Evolutionary conservation across 1,284 basidiomycete species (phyloP).

Genomic region (Ceratobasidium sp.): DNA sequence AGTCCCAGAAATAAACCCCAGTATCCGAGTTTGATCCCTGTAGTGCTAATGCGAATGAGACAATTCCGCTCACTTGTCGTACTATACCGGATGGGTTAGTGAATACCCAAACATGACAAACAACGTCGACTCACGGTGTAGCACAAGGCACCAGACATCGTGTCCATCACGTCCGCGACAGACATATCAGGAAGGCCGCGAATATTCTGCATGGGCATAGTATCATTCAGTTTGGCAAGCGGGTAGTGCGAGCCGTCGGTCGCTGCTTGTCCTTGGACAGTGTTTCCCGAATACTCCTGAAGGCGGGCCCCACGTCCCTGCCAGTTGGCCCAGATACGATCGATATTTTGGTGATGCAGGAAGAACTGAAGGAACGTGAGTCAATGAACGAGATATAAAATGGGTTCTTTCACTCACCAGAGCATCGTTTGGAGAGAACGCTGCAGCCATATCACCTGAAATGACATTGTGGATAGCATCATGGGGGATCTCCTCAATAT

Average conservation of each 20-base stretch:
- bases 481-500: constrained; percentile 24
- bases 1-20: not conserved
- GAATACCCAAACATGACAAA: not conserved
- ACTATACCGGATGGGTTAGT: not conserved
- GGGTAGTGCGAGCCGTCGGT: constrained; percentile 28
- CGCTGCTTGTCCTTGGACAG: constrained; percentile 32
- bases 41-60: not conserved
- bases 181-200: constrained; percentile 32
- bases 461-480: constrained; percentile 37
- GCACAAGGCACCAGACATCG: constrained; percentile 32
- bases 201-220: constrained; percentile 24
- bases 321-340: constrained; percentile 43
- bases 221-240: constrained; percentile 33
- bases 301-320: constrained; percentile 29
- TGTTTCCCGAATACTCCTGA: constrained; percentile 21
- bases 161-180: constrained; percentile 39
- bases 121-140: constrained; percentile 19
- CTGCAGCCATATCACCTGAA: constrained; percentile 33
- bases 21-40: not conserved
- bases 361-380: constrained; percentile 22
- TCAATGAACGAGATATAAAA: not conserved
- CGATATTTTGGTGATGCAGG: constrained; percentile 42
- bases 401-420: not conserved
- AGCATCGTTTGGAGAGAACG: constrained; percentile 38
- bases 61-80: constrained; percentile 2